Conservation (phyloP, 2,329 filamentous ascomycete genomes). For the Huntiella decipiens region DNA sequence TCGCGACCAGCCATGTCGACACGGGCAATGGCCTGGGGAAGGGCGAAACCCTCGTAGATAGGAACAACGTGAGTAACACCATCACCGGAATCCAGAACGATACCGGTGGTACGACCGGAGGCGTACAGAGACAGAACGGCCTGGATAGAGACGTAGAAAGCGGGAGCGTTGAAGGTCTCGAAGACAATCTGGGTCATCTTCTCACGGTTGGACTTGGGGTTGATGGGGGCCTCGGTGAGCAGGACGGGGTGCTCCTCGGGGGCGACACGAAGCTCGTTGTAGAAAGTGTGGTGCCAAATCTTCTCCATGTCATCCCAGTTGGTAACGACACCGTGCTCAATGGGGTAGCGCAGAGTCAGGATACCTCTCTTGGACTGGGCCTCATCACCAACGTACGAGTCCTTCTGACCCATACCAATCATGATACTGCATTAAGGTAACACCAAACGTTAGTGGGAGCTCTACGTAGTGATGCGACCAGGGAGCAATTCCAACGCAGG, state of each 20-base stretch:
- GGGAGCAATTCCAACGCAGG: constrained; percentile 3
- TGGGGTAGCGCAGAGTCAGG: constrained; percentile 96
- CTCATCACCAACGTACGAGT: constrained; percentile 99
- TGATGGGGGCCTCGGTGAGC: constrained; percentile 98
- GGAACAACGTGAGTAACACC: constrained; percentile 99
- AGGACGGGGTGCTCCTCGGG: constrained; percentile 99
- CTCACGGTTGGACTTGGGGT: constrained; percentile 99
- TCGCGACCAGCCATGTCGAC: constrained; percentile 99
- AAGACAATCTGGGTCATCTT: constrained; percentile 99
- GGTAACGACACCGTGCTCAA: constrained; percentile 99
- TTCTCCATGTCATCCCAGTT: constrained; percentile 99
- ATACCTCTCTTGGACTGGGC: constrained; percentile 99
- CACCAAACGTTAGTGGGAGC: constrained; percentile 18
- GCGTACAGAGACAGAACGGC: constrained; percentile 98
- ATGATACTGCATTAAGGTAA: constrained; percentile 55
- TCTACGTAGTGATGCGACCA: constrained; percentile 1
- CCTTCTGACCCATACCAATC: constrained; percentile 99
- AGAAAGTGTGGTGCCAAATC: constrained; percentile 99
- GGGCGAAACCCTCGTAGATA: constrained; percentile 99
- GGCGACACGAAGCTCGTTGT: constrained; percentile 99
- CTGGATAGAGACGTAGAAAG: constrained; percentile 99
- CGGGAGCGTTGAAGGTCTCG: constrained; percentile 99
- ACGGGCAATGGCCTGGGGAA: constrained; percentile 99
- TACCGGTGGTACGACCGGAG: constrained; percentile 99
- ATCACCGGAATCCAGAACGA: constrained; percentile 98